Conservation (phyloP, 2,329 filamentous ascomycete species). For the Pezicula carpinea region DNA sequence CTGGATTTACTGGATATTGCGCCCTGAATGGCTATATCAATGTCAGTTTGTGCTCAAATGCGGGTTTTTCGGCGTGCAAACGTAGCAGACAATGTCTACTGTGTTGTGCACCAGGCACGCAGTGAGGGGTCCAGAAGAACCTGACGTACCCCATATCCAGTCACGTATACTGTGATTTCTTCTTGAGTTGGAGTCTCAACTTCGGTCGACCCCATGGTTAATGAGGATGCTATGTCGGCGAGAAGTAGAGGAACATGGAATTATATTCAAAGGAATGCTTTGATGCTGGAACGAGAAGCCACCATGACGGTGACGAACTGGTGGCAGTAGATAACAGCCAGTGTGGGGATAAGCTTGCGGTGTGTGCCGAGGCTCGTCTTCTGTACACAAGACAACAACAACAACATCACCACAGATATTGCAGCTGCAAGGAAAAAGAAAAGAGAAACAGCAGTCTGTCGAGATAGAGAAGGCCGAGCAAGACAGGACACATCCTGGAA, state of each 20-base stretch:
- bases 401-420: no score
- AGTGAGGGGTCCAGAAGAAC: not conserved
- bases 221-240: no score
- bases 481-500: no score
- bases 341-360: not conserved
- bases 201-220: slow-evolving; percentile 16
- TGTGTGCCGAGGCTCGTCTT: no score
- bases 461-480: no score
- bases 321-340: no score
- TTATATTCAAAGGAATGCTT: not conserved
- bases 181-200: slow-evolving; percentile 23
- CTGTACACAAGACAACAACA: no score
- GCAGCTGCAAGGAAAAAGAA: no score
- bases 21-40: slow-evolving; percentile 64
- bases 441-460: no score
- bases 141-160: slow-evolving; percentile 53
- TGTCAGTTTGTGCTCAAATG: not conserved
- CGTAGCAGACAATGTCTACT: not conserved
- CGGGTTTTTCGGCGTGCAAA: not conserved
- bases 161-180: slow-evolving; percentile 55
- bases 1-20: slow-evolving; percentile 71
- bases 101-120: not conserved
- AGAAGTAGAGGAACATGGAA: not conserved
- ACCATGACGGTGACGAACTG: no score
- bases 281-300: no score